These are phyloP conservation scores for Emiliania huxleyi DNA, from an alignment of 78 protist genomes.

Conservation along the genomic window DNA sequence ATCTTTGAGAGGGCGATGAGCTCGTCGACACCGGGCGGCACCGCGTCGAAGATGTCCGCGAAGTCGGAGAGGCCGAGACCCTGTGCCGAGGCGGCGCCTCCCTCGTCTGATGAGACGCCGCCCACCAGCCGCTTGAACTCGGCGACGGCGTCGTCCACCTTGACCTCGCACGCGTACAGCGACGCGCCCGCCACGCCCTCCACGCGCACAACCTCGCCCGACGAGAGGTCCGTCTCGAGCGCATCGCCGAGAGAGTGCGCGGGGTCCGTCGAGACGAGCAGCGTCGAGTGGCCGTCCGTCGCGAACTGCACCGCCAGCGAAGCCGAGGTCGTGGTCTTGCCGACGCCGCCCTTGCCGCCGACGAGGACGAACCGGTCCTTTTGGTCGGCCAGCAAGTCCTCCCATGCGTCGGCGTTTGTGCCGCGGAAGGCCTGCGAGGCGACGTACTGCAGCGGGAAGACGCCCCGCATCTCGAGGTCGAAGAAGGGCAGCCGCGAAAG, in stretches of 20 bases:
- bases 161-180: constrained; percentile 30
- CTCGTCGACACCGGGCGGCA: constrained; percentile 27
- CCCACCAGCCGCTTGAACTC: neutral
- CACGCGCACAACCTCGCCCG: neutral
- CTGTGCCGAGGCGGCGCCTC: too few relatives aligned
- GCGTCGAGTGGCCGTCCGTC: neutral
- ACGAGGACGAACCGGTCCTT: neutral
- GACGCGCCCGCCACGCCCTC: neutral
- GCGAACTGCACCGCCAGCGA: neutral
- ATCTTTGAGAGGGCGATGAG: neutral
- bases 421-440: neutral
- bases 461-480: constrained; percentile 24
- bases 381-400: neutral
- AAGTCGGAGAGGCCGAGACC: constrained; percentile 16
- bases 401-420: neutral
- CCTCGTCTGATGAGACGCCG: neutral
- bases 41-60: constrained; percentile 12
- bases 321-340: constrained; percentile 16
- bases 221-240: constrained; percentile 9
- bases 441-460: neutral
- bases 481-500: neutral
- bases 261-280: constrained; percentile 64
- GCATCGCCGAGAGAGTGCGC: constrained; percentile 63
- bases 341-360: constrained; percentile 52
- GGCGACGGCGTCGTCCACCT: neutral